Conservation (phyloP, 2,329 filamentous ascomycete genomes). For the Pyricularia grisea region DNA sequence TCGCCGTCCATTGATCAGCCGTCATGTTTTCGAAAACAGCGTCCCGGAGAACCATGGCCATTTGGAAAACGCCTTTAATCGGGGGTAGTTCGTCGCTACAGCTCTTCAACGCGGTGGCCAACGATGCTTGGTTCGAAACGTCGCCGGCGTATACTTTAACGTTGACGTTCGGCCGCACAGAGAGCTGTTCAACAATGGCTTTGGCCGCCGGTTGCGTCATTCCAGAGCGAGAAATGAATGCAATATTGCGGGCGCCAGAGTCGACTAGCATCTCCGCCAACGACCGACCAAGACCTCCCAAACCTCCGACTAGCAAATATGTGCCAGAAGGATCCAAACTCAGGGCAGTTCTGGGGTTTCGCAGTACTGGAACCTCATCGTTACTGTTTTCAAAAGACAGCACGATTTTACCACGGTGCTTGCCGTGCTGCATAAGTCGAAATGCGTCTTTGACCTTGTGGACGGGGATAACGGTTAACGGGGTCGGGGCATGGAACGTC, state of each 20-base stretch:
- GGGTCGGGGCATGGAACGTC: not conserved
- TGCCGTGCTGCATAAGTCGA: not conserved
- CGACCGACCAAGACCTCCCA: constrained; percentile 17
- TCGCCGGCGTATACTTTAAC: constrained; percentile 8
- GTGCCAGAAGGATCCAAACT: constrained; percentile 3
- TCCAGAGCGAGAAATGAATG: constrained; percentile 10
- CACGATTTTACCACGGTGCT: constrained; percentile 3
- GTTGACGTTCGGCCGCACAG: not conserved
- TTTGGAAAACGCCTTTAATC: constrained; percentile 11
- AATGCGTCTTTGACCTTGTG: not conserved
- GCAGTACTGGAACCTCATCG: not conserved
- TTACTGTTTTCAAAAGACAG: not conserved
- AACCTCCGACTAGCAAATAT: constrained; percentile 18
- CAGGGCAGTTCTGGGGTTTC: not conserved
- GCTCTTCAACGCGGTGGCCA: constrained; percentile 5
- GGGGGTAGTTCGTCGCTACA: constrained; percentile 6
- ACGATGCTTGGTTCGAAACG: constrained; percentile 8
- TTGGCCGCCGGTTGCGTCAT: constrained; percentile 5
- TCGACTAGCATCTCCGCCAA: constrained; percentile 15
- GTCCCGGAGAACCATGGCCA: constrained; percentile 19
- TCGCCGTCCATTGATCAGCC: constrained; percentile 30
- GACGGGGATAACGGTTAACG: not conserved
- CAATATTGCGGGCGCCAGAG: constrained; percentile 9
- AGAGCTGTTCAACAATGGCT: constrained; percentile 5
- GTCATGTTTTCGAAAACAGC: constrained; percentile 39